These are phyloP conservation scores for Phytophthora boehmeriae DNA, from an alignment of 352 stramenopile genomes.

Conservation along the genomic window DNA sequence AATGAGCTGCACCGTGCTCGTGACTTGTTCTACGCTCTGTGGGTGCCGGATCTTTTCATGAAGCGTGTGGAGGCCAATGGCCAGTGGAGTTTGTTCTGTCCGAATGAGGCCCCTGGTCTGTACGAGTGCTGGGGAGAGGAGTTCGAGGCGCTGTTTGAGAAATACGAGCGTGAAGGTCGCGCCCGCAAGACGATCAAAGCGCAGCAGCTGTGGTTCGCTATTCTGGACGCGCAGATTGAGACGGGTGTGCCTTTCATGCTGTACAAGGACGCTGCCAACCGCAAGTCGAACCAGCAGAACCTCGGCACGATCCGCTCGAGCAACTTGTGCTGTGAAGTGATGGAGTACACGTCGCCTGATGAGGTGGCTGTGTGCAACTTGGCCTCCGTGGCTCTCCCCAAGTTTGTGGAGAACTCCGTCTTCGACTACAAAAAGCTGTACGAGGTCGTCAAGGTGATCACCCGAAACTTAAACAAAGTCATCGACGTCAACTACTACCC, in stretches of 20 bases:
- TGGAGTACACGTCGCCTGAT: slow-evolving; percentile 98
- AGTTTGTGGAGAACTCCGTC: slow-evolving; percentile 89
- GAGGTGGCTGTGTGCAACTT: slow-evolving; percentile 99
- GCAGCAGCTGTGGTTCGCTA: slow-evolving; percentile 98
- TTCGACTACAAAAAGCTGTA: slow-evolving; percentile 98
- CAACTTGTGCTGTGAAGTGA: slow-evolving; percentile 99
- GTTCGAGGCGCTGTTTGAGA: slow-evolving; percentile 96
- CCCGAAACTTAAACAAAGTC: slow-evolving; percentile 98
- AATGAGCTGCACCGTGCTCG: slow-evolving; percentile 97
- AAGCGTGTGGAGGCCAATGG: slow-evolving; percentile 97
- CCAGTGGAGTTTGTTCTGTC: slow-evolving; percentile 98
- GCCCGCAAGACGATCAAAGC: slow-evolving; percentile 96
- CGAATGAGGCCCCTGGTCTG: slow-evolving; percentile 97
- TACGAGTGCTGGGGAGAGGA: slow-evolving; percentile 94
- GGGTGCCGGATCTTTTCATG: slow-evolving; percentile 99
- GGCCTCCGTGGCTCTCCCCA: slow-evolving; percentile 96
- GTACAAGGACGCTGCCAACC: slow-evolving; percentile 99
- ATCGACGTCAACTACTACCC: slow-evolving; percentile 99
- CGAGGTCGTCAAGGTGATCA: slow-evolving; percentile 96
- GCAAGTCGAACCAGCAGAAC: slow-evolving; percentile 99
- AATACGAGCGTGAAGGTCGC: slow-evolving; percentile 96
- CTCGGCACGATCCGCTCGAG: slow-evolving; percentile 99
- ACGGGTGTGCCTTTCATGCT: slow-evolving; percentile 99
- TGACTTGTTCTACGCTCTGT: slow-evolving; percentile 99
- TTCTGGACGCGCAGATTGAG: slow-evolving; percentile 99